These are phyloP conservation scores for Sporothrix euskadiensis DNA, from an alignment of 2,329 filamentous ascomycete species.

Conservation along the genomic window DNA sequence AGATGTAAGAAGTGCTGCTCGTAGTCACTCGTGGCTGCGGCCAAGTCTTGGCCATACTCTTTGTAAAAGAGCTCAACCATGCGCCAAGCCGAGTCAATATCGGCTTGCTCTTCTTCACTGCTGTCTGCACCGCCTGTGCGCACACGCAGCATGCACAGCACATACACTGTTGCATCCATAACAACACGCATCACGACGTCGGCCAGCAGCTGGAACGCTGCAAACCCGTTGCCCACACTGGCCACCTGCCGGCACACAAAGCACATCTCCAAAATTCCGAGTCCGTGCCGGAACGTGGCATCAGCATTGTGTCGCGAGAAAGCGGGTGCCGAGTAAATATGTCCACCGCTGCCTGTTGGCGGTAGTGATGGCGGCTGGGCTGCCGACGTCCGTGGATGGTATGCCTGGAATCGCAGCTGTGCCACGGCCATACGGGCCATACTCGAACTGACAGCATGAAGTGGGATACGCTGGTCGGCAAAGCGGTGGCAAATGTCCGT, in stretches of 20 bases:
- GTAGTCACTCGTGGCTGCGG: slow-evolving; percentile 26
- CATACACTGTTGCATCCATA: slow-evolving; percentile 40
- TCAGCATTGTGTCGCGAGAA: slow-evolving; percentile 35
- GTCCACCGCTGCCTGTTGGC: neutral
- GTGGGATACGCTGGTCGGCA: slow-evolving; percentile 37
- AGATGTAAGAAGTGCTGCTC: slow-evolving; percentile 1
- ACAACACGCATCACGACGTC: slow-evolving; percentile 37
- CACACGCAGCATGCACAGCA: slow-evolving; percentile 38
- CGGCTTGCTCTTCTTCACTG: neutral
- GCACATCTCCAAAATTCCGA: slow-evolving; percentile 35
- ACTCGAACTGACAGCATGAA: slow-evolving; percentile 34
- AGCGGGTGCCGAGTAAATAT: slow-evolving; percentile 22
- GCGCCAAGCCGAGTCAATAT: slow-evolving; percentile 35
- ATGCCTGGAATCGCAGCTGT: slow-evolving; percentile 38
- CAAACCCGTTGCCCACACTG: slow-evolving; percentile 35
- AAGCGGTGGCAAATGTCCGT: slow-evolving; percentile 33
- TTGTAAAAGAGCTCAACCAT: slow-evolving; percentile 36
- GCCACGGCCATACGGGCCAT: slow-evolving; percentile 36
- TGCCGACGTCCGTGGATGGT: slow-evolving; percentile 35
- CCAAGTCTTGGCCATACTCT: slow-evolving; percentile 31
- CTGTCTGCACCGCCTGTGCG: slow-evolving; percentile 27
- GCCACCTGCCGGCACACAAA: slow-evolving; percentile 26
- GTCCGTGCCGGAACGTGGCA: slow-evolving; percentile 34
- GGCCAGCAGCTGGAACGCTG: slow-evolving; percentile 37
- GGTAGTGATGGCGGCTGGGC: neutral